Percentiles rank a stretch among this genome's conserved stretches.
These are phyloP conservation scores for Mycena pura DNA, from an alignment of 768 basidiomycete species.

Conservation along the genomic window DNA sequence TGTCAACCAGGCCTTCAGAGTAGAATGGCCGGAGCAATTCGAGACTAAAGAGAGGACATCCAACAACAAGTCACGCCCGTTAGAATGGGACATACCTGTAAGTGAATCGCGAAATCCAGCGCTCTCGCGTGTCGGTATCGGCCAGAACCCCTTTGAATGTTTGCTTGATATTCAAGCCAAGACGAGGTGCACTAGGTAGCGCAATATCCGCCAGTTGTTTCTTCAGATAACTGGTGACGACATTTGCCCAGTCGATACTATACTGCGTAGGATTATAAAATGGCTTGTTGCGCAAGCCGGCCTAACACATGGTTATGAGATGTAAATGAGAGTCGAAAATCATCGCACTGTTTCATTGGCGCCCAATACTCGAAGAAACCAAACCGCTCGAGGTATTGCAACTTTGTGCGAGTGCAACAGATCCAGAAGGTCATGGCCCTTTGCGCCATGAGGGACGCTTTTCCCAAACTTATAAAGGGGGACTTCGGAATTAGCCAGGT, in stretches of 20 bases:
- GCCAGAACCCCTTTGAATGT: conserved; percentile 83
- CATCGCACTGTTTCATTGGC: conserved; percentile 79
- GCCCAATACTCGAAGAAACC: conserved; percentile 88
- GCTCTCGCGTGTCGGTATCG: conserved; percentile 71
- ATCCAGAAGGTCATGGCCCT: conserved; percentile 84
- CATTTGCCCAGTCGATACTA: conserved; percentile 84
- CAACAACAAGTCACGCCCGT: not conserved
- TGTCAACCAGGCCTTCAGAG: conserved; percentile 81
- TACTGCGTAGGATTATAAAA: conserved; percentile 84
- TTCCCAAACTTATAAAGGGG: conserved; percentile 84
- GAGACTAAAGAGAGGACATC: conserved; percentile 50
- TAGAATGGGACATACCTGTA: conserved; percentile 62
- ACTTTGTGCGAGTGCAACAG: conserved; percentile 78
- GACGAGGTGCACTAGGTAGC: conserved; percentile 78
- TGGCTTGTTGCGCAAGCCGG: conserved; percentile 78
- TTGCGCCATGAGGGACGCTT: conserved; percentile 86
- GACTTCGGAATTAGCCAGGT: conserved; percentile 81
- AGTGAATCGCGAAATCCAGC: conserved; percentile 80
- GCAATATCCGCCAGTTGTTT: conserved; percentile 83
- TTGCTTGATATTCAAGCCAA: conserved; percentile 80
- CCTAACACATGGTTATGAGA: conserved; percentile 44
- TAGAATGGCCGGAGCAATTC: conserved; percentile 79
- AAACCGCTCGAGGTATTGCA: conserved; percentile 81
- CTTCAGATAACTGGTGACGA: conserved; percentile 81
- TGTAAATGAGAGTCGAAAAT: not conserved